Evolutionary conservation across 257 asterid species (phyloP).

Genomic region (Cinchona pubescens): DNA sequence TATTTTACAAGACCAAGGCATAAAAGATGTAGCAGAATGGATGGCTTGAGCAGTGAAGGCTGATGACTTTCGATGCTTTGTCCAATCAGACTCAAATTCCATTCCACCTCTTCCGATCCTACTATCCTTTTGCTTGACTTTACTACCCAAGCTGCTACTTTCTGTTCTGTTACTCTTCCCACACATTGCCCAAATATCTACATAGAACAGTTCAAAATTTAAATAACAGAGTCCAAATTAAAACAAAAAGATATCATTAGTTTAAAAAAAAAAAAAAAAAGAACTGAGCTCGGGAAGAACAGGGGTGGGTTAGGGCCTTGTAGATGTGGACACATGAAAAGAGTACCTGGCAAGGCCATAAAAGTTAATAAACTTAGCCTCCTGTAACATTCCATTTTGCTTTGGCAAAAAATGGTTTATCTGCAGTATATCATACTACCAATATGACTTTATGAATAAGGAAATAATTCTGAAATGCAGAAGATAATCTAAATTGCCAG

Average conservation of each 20-base stretch:
- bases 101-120: conserved; percentile 41
- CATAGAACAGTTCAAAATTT: conserved; percentile 7
- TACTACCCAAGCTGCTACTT: conserved; percentile 20
- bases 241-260: conserved; percentile 7
- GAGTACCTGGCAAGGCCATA: conserved; percentile 65
- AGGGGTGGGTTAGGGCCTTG: not conserved
- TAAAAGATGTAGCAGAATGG: conserved; percentile 48
- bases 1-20: conserved; percentile 76
- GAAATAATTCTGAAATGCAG: not conserved
- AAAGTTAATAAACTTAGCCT: conserved; percentile 47
- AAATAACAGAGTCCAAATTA: conserved; percentile 1
- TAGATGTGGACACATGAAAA: not conserved
- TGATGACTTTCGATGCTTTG: conserved; percentile 41
- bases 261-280: not conserved
- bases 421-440: conserved; percentile 22
- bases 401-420: conserved; percentile 18
- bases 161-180: conserved; percentile 28
- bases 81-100: conserved; percentile 63
- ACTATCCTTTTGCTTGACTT: conserved; percentile 23
- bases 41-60: conserved; percentile 51
- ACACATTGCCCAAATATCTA: conserved; percentile 54
- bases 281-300: not conserved
- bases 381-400: conserved; percentile 63
- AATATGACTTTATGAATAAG: not conserved
- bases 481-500: conserved; percentile 7